These are phyloP conservation scores for Acrodontium crateriforme DNA, from an alignment of 2,329 filamentous ascomycete species.

Conservation along the genomic window DNA sequence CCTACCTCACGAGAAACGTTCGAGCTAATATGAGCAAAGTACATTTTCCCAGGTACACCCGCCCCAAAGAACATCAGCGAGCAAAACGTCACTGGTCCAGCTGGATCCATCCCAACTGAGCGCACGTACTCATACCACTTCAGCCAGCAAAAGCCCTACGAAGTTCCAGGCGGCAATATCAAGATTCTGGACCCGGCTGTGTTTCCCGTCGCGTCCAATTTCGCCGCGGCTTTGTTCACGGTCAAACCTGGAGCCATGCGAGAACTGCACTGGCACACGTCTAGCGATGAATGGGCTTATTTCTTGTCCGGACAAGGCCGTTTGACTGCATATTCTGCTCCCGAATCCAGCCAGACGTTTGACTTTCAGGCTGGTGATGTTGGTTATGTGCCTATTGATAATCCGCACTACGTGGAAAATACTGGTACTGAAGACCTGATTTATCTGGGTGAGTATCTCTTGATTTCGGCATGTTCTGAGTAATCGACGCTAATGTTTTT, in stretches of 20 bases:
- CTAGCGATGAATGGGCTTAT: conserved; percentile 47
- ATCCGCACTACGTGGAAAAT: conserved; percentile 49
- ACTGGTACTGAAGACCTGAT: conserved; percentile 43
- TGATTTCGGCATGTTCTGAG: not conserved
- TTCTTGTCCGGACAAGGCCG: conserved; percentile 44
- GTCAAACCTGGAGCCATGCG: conserved; percentile 50
- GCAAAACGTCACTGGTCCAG: conserved; percentile 28
- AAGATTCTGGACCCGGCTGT: conserved; percentile 45
- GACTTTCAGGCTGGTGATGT: conserved; percentile 48
- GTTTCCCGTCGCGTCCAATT: conserved; percentile 43
- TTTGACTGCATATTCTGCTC: conserved; percentile 42
- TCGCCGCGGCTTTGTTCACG: conserved; percentile 44
- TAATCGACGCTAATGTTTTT: not conserved
- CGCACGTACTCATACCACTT: conserved; percentile 30
- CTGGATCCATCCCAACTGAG: conserved; percentile 16
- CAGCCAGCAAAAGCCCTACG: conserved; percentile 34
- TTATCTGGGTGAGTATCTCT: conserved; percentile 28
- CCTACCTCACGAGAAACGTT: too few species aligned
- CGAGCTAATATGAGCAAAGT: too few species aligned
- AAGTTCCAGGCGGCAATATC: conserved; percentile 42
- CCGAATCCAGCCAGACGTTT: conserved; percentile 38
- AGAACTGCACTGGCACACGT: conserved; percentile 51
- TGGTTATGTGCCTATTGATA: conserved; percentile 42
- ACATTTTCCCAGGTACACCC: conserved; percentile 30
- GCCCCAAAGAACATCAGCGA: conserved; percentile 24